Evolutionary conservation across 306 rosid species (phyloP).

Genomic region (Myrica gale): DNA sequence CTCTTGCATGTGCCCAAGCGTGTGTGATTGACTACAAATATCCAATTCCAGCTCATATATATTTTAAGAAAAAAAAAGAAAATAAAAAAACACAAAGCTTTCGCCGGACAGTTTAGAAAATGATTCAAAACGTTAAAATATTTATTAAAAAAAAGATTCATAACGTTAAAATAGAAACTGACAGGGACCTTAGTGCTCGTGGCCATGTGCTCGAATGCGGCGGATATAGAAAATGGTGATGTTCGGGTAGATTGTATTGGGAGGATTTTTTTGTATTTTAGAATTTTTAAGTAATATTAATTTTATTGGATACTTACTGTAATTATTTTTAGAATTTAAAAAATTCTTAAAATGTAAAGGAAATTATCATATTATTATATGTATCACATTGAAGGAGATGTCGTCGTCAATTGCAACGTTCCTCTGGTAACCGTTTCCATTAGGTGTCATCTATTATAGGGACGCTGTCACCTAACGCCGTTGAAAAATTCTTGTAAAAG

Average conservation of each 20-base stretch:
- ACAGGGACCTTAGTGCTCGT: constrained; percentile 5
- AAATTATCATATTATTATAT: too few species aligned
- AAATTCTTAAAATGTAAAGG: too few species aligned
- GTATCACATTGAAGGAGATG: too few species aligned
- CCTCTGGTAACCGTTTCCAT: not conserved
- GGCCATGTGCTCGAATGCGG: constrained; percentile 25
- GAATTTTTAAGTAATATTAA: too few species aligned
- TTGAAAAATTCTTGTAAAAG: not conserved
- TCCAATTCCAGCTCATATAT: not conserved
- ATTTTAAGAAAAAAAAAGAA: not conserved
- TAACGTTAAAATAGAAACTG: not conserved
- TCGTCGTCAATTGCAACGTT: not conserved
- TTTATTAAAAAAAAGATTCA: too few species aligned
- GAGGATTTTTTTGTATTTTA: too few species aligned
- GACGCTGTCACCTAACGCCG: not conserved
- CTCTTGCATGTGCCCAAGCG: not conserved
- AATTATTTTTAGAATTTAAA: too few species aligned
- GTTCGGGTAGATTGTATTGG: too few species aligned
- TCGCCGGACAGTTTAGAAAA: not conserved
- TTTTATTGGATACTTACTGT: too few species aligned
- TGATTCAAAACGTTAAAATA: not conserved
- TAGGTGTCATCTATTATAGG: not conserved
- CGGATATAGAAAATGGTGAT: not conserved
- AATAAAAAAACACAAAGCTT: not conserved
- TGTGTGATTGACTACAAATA: not conserved